Percentiles rank a stretch among this genome's conserved stretches.
Evolutionary conservation across 1,139 yeast species (phyloP).

Genomic region (Yamadazyma diospyri): DNA sequence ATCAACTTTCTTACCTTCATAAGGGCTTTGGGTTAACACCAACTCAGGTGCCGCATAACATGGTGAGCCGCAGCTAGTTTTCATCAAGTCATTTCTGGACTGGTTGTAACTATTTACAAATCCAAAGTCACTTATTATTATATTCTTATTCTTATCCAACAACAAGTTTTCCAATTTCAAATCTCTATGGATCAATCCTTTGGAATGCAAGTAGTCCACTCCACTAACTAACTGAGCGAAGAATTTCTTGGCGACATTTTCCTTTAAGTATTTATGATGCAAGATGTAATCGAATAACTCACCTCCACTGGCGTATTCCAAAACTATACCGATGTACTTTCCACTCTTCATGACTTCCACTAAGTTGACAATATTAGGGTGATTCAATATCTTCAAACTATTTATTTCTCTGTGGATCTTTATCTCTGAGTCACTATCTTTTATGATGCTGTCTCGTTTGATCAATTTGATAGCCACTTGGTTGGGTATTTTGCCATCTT

Average conservation of each 20-base stretch:
- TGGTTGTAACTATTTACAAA: conserved; percentile 85
- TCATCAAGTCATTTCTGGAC: conserved; percentile 70
- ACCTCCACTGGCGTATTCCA: conserved; percentile 97
- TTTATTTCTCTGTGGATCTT: conserved; percentile 92
- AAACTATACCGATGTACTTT: conserved; percentile 90
- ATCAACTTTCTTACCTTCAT: conserved; percentile 92
- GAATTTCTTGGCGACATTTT: conserved; percentile 75
- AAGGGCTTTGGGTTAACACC: conserved; percentile 82
- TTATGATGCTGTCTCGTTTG: conserved; percentile 78
- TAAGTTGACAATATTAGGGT: conserved; percentile 82
- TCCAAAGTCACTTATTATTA: conserved; percentile 79
- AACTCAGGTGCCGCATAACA: conserved; percentile 98
- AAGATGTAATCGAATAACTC: conserved; percentile 92
- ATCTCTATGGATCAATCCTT: conserved; percentile 80
- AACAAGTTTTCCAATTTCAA: conserved; percentile 69
- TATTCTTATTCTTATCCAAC: conserved; percentile 75
- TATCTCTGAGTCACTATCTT: conserved; percentile 79
- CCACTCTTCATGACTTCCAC: conserved; percentile 95
- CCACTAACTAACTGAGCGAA: conserved; percentile 94
- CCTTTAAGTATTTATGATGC: conserved; percentile 82
- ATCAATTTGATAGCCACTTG: conserved; percentile 94
- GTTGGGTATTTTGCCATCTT: conserved; percentile 70
- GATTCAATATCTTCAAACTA: conserved; percentile 79
- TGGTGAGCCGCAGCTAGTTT: conserved; percentile 96
- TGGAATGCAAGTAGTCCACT: conserved; percentile 83